Evolutionary conservation across 805 yeast species (phyloP), one percentile per base, ranked within the genome.

Genomic region (Kockiozyma suomiensis): DNA sequence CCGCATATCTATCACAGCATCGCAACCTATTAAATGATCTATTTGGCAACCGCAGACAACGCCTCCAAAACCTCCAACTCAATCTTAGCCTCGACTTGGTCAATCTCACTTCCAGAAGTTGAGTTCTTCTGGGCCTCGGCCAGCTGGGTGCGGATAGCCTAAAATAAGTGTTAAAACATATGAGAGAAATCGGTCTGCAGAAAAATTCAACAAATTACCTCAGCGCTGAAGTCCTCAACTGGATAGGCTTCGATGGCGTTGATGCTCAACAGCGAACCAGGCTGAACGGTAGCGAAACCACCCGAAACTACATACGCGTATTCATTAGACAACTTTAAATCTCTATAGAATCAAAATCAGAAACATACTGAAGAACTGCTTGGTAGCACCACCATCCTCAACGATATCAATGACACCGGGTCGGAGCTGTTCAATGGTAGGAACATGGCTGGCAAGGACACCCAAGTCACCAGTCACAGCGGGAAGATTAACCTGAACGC

Each of bases 31-130:
- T 47, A n/a, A 19, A 49, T 37, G 43, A 21, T 65, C 73, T 83
- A 86, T 78, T 87, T 86, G 70, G 89, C 90, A 75, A 87, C 85
- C 70, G 86, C 83, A 76, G 88, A 87, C 75, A 93, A 82, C 71
- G 97, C 94, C 85, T 93, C 97, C 75, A 94, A 85, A 59, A 94
- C 97, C 80, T 94, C 97, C 74, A 93, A 82, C 82, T 93, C 94
- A 74, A 94, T 90, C 76, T 86, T 85, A 72, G 98, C 98, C 80
- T 89, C 96, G 68, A 97, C 96, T 70, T 96, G 94, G 67, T 84
- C 88, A 60, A 82, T 83, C 79, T 89, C 97, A 65, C 76, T 59
- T 70, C 89, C 97, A 51, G 93, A 78, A 62, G 86, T 72, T 46
- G 86, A 85, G 77, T 91, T 89, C 85, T 90, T 91, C 79, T 89